A percentile compares a stretch with the other conserved stretches of the same genome.
phyloP scores from a whole-genome alignment of 169 alveolate species.

The Eimeria brunetti region DNA sequence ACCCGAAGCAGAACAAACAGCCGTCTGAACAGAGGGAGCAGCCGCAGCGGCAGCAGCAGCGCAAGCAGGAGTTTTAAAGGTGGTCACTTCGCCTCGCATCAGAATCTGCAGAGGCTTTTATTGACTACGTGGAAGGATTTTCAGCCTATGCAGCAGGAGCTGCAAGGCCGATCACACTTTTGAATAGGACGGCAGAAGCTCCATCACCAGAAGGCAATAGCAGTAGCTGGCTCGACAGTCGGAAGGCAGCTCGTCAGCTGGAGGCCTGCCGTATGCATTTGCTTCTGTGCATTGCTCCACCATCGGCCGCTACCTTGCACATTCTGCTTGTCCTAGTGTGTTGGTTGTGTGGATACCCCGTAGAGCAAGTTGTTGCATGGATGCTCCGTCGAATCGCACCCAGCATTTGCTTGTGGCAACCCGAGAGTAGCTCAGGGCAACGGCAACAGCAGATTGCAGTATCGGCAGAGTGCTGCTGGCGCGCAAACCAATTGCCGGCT shows the following conservation, averaged over 20 bases:
- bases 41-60: slow-evolving; percentile 47
- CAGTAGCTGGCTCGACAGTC: background rate
- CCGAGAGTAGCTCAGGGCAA: background rate
- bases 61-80: slow-evolving; percentile 34
- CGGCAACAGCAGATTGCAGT: background rate
- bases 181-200: background rate
- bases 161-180: background rate
- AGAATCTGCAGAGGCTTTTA: background rate
- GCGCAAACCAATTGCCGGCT: background rate
- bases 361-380: background rate
- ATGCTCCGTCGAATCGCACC: background rate
- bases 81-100: background rate
- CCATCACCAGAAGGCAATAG: background rate
- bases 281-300: background rate
- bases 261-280: background rate
- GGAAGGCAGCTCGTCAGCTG: background rate
- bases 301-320: background rate
- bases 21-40: slow-evolving; percentile 6
- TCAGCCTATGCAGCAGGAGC: background rate
- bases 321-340: background rate
- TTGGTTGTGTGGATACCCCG: background rate
- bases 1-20: slow-evolving; percentile 5
- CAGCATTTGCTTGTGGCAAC: background rate
- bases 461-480: slow-evolving; percentile 24
- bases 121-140: background rate